These are phyloP conservation scores for Xylaria sp. DNA, from an alignment of 2,329 filamentous ascomycete species.

Conservation along the genomic window DNA sequence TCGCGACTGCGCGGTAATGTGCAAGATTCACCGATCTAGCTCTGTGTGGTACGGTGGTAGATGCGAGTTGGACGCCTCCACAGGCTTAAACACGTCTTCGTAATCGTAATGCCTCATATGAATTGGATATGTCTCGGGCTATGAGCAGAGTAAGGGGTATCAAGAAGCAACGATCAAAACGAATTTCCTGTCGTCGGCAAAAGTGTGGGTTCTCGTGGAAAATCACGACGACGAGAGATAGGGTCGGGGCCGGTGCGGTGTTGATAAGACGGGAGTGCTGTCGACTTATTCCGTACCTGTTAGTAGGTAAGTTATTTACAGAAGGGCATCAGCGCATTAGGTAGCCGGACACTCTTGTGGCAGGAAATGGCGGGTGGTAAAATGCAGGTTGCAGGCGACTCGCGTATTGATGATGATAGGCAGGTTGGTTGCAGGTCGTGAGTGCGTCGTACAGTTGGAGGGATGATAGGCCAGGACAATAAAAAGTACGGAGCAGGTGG, in stretches of 20 bases:
- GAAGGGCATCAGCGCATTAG: background rate
- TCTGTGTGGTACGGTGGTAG: constrained; percentile 1
- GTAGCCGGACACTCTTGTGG: background rate
- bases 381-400: background rate
- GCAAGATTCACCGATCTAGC: constrained; percentile 11
- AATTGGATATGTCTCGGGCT: background rate
- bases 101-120: constrained; percentile 10
- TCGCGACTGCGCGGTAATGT: background rate
- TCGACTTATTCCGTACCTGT: background rate
- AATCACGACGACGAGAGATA: background rate
- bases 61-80: background rate
- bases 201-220: background rate
- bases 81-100: constrained; percentile 1
- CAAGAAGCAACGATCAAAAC: background rate
- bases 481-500: background rate
- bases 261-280: background rate
- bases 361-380: background rate
- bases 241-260: background rate
- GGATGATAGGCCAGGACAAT: background rate
- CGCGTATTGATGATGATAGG: background rate
- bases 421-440: background rate
- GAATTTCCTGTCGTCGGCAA: background rate
- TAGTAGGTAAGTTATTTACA: too few species aligned
- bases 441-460: background rate
- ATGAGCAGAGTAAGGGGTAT: constrained; percentile 14